Evolutionary conservation across 2,329 filamentous ascomycete species (phyloP), one percentile per base, ranked within the genome.

Genomic region (Fusarium succisae): DNA sequence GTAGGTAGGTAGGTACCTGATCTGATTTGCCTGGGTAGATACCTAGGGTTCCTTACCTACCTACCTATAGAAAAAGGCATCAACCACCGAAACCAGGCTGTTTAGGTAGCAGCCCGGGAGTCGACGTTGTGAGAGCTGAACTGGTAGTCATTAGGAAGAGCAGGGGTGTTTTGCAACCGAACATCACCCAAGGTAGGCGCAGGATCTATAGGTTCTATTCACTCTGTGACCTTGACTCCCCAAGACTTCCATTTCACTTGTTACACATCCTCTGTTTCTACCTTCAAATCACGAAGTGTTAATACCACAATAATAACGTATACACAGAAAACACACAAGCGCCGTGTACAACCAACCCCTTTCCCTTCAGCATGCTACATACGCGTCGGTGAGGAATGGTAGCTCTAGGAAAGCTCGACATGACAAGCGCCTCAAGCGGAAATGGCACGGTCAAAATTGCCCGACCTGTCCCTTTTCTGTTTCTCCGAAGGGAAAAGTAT

Each of bases 321-420:
- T 63, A 28, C 28, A 35, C 28, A 39, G 32, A 48, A 56, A 48
- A 37, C 15, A 24, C 37, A 45, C 32, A 69, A n/a, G 60, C 32
- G 50, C 28, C 57, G 50, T 67, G 43, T 50, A 56, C 70, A 64
- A 48, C 71, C 55, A 68, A 68, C 67, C 70, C 71, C 37, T 74
- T 72, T 39, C 47, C 26, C 43, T 51, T 57, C 26, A 50, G 30
- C 44, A 41, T 45, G 13, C 30, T 47, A 41, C n/a, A 24, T 53
- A 62, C 56, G 48, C 48, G 45, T 61, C 59, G 44, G 47, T 57
- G 63, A 75, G 70, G 62, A 63, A 67, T 66, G 59, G n/a, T 37
- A 68, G 57, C 43, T 70, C 55, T 43, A 43, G 69, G 59, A 71
- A 66, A 51, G 63, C 66, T 72, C 73, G 69, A 69, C 70, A 78